phyloP scores from a whole-genome alignment of 2,329 filamentous ascomycete genomes.

The Stylonectria norvegica region DNA sequence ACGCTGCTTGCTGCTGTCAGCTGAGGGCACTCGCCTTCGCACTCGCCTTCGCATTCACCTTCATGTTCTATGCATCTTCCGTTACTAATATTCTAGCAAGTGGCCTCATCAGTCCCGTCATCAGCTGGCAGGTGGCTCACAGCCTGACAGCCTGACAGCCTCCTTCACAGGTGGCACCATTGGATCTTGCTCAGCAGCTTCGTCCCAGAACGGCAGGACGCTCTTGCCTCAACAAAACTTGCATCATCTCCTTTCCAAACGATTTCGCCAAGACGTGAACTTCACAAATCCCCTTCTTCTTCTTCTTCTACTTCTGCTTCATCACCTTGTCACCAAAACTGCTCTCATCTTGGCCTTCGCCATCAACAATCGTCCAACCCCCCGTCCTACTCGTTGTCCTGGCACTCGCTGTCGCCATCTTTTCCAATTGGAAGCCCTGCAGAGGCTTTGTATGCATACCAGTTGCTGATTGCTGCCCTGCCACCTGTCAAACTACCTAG shows the following conservation, averaged over 20 bases:
- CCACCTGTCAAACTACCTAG: slow-evolving; percentile 28
- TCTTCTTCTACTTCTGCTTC: background rate
- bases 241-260: background rate
- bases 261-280: too few relatives aligned
- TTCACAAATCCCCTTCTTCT: too few relatives aligned
- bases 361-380: slow-evolving; percentile 6
- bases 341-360: slow-evolving; percentile 1
- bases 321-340: background rate
- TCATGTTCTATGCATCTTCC: too few relatives aligned
- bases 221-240: slow-evolving; percentile 10
- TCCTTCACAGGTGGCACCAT: too few relatives aligned
- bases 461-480: slow-evolving; percentile 33
- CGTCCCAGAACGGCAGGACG: slow-evolving; percentile 2
- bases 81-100: too few relatives aligned
- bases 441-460: slow-evolving; percentile 39
- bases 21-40: too few relatives aligned
- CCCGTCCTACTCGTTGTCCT: slow-evolving; percentile 4
- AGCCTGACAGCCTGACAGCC: too few relatives aligned
- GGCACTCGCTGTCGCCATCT: slow-evolving; percentile 7
- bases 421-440: slow-evolving; percentile 20
- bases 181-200: too few relatives aligned
- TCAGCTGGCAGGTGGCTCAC: too few relatives aligned
- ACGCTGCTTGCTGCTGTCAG: too few relatives aligned
- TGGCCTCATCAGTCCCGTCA: too few relatives aligned
- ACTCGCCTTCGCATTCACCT: too few relatives aligned